Percentiles rank a stretch among this genome's conserved stretches.
Evolutionary conservation across 352 stramenopile species (phyloP).

Genomic region (Pythium periplocum): DNA sequence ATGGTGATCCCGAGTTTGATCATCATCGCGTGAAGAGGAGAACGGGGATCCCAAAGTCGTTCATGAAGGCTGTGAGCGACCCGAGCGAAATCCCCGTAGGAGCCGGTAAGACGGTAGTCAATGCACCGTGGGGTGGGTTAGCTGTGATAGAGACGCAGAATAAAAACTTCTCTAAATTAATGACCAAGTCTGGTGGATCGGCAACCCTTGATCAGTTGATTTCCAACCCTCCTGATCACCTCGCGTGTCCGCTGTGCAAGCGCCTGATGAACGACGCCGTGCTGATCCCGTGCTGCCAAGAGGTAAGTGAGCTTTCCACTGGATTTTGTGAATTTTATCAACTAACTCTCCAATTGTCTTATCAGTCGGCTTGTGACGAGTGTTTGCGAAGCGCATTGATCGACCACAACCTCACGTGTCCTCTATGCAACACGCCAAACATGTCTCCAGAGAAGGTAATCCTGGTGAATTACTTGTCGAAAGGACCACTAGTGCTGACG

Average conservation of each 20-base stretch:
- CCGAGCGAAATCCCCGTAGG: conserved; percentile 80
- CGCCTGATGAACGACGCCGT: conserved; percentile 84
- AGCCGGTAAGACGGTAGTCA: conserved; percentile 83
- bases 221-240: conserved; percentile 84
- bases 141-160: conserved; percentile 88
- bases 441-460: conserved; percentile 78
- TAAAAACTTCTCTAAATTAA: conserved; percentile 92
- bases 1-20: conserved; percentile 84
- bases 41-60: conserved; percentile 85
- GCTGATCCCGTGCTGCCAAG: conserved; percentile 84
- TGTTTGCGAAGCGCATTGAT: conserved; percentile 76
- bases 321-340: neutral
- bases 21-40: conserved; percentile 86
- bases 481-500: too few relatives aligned
- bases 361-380: conserved; percentile 76
- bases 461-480: neutral
- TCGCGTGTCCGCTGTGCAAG: conserved; percentile 87
- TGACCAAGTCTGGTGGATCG: conserved; percentile 82
- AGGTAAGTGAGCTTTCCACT: conserved; percentile 42
- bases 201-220: conserved; percentile 89
- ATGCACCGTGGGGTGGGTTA: conserved; percentile 78
- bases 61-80: conserved; percentile 86
- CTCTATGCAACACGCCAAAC: conserved; percentile 69
- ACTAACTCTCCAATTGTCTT: conserved; percentile 13
- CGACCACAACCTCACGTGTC: conserved; percentile 75